Conservation (phyloP, 495 filamentous ascomycete species). For the Penicillium cinerascens region DNA sequence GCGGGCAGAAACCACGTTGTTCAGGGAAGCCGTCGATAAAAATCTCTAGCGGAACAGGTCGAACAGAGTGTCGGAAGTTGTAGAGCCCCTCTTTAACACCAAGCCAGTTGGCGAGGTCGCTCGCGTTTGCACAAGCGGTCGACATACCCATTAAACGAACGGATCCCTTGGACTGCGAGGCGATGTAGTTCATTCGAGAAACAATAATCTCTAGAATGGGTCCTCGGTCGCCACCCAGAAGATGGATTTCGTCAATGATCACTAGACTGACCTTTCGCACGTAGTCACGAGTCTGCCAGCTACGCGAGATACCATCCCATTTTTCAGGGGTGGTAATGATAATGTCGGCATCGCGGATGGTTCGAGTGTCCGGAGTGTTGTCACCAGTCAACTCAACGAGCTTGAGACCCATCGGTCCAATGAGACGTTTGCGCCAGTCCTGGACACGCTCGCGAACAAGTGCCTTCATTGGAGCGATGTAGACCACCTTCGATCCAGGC, state of each 20-base stretch:
- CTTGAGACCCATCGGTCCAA: slow-evolving; percentile 77
- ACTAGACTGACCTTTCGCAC: slow-evolving; percentile 93
- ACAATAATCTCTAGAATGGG: slow-evolving; percentile 99
- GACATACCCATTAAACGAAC: slow-evolving; percentile 96
- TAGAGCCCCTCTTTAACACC: slow-evolving; percentile 95
- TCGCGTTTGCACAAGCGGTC: slow-evolving; percentile 94
- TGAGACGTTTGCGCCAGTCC: slow-evolving; percentile 88
- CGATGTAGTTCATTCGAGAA: slow-evolving; percentile 99
- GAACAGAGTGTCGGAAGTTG: slow-evolving; percentile 98
- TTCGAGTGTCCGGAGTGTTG: slow-evolving; percentile 94
- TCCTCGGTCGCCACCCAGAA: slow-evolving; percentile 91
- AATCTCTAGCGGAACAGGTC: slow-evolving; percentile 90
- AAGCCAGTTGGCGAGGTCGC: slow-evolving; percentile 91
- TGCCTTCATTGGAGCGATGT: slow-evolving; percentile 99
- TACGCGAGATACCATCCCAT: slow-evolving; percentile 98
- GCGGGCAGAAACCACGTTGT: slow-evolving; percentile 88
- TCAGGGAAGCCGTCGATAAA: slow-evolving; percentile 98
- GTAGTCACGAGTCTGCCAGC: slow-evolving; percentile 95
- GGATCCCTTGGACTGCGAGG: slow-evolving; percentile 77
- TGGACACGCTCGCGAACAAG: slow-evolving; percentile 94
- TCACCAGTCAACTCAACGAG: slow-evolving; percentile 97
- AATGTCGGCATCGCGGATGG: slow-evolving; percentile 92
- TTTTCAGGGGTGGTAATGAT: slow-evolving; percentile 99
- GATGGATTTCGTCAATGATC: slow-evolving; percentile 98
- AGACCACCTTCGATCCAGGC: slow-evolving; percentile 95